Percentiles rank a stretch among this genome's conserved stretches.
Conservation (phyloP, 768 basidiomycete genomes). For the Collybia mongolica region DNA sequence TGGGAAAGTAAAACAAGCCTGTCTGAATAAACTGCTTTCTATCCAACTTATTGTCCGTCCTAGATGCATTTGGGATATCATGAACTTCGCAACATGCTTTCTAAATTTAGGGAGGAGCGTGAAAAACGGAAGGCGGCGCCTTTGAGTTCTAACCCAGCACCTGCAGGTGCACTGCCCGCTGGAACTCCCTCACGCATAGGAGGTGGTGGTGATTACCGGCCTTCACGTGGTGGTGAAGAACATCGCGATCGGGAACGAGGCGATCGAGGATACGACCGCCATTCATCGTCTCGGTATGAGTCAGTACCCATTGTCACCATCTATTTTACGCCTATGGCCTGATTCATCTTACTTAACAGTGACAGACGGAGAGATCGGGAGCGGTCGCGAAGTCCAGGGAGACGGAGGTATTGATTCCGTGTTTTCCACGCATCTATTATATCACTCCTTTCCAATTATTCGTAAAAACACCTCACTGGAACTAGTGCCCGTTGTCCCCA, state of each 20-base stretch:
- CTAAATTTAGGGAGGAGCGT: conserved; percentile 88
- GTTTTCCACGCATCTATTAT: conserved; percentile 2
- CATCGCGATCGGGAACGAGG: conserved; percentile 66
- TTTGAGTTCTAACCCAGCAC: conserved; percentile 37
- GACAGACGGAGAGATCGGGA: conserved; percentile 73
- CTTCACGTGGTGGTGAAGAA: conserved; percentile 58
- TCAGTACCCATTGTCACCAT: conserved; percentile 38
- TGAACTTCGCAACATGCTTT: conserved; percentile 92
- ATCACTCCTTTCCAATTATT: not conserved
- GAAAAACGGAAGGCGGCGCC: conserved; percentile 72
- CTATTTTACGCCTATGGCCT: conserved; percentile 13
- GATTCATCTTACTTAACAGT: conserved; percentile 34
- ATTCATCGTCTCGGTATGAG: conserved; percentile 72
- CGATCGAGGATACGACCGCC: conserved; percentile 67
- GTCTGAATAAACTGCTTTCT: conserved; percentile 18
- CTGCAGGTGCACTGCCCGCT: conserved; percentile 28
- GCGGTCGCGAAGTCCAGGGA: conserved; percentile 70
- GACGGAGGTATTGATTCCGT: conserved; percentile 53
- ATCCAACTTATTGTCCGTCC: conserved; percentile 18
- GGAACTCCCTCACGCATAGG: conserved; percentile 35
- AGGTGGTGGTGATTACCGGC: conserved; percentile 49
- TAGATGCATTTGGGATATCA: conserved; percentile 99
- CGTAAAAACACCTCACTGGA: too few species aligned
- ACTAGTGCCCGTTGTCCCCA: conserved; percentile 4
- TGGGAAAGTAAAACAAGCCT: conserved; percentile 71